These are phyloP conservation scores for Rossbeevera mucosa DNA, from an alignment of 768 basidiomycete genomes.

Conservation along the genomic window DNA sequence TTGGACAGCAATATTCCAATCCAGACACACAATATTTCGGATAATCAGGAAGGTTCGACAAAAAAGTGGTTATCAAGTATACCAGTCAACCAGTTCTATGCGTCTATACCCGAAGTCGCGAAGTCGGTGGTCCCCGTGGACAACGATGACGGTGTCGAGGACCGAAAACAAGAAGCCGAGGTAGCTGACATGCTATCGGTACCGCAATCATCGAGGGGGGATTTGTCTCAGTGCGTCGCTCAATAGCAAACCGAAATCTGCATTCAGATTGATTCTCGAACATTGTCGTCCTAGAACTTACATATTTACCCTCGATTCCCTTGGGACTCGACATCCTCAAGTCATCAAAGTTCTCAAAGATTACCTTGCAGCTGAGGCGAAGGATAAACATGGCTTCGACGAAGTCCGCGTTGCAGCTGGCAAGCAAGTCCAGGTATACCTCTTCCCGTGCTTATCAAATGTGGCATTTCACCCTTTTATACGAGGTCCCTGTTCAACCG, in stretches of 20 bases:
- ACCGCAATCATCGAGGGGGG: conserved; percentile 11
- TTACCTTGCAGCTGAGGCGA: conserved; percentile 77
- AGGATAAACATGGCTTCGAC: conserved; percentile 55
- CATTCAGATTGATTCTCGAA: background rate
- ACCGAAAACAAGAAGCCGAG: conserved; percentile 30
- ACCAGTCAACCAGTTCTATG: conserved; percentile 24
- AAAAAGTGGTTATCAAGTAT: conserved; percentile 13
- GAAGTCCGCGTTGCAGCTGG: conserved; percentile 38
- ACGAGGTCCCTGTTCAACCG: conserved; percentile 79
- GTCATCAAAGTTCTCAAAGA: conserved; percentile 54
- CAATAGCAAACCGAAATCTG: background rate
- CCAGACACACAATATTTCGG: background rate
- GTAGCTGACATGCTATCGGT: conserved; percentile 29
- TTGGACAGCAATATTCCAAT: background rate
- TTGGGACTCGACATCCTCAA: conserved; percentile 66
- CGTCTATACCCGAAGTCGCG: background rate
- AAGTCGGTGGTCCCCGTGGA: conserved; percentile 11
- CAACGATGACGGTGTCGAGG: conserved; percentile 26
- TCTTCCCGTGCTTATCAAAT: background rate
- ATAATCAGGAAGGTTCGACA: background rate
- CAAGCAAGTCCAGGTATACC: conserved; percentile 49
- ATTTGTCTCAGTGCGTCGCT: conserved; percentile 21
- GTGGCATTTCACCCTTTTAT: conserved; percentile 1
- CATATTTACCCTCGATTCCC: conserved; percentile 88
- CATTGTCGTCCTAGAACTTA: conserved; percentile 48